Evolutionary conservation across 768 basidiomycete genomes (phyloP).

Genomic region (Coprinopsis cinerea): DNA sequence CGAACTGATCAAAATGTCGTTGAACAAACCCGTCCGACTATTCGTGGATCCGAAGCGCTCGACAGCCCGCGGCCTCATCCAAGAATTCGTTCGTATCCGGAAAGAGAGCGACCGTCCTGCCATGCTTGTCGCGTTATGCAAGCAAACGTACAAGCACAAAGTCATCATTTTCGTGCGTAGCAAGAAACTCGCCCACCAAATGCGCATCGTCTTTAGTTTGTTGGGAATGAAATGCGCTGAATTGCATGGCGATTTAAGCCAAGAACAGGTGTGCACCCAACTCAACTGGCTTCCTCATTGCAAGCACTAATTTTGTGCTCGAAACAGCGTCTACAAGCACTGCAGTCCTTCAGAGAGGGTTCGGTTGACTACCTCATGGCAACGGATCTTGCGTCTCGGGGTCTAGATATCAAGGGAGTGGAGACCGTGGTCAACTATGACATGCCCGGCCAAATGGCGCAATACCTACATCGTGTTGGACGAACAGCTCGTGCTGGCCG

Average conservation of each 20-base stretch:
- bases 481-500: slow-evolving; percentile 94
- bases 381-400: slow-evolving; percentile 91
- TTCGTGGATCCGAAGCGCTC: slow-evolving; percentile 93
- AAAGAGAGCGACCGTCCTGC: slow-evolving; percentile 75
- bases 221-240: slow-evolving; percentile 89
- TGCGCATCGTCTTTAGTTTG: slow-evolving; percentile 88
- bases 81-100: slow-evolving; percentile 90
- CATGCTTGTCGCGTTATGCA: slow-evolving; percentile 77
- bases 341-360: slow-evolving; percentile 85
- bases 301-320: neutral
- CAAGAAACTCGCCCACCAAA: slow-evolving; percentile 96
- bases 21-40: slow-evolving; percentile 88
- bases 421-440: slow-evolving; percentile 99
- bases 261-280: slow-evolving; percentile 71
- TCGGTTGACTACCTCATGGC: slow-evolving; percentile 90
- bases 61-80: slow-evolving; percentile 79
- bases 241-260: slow-evolving; percentile 90
- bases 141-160: slow-evolving; percentile 75
- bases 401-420: slow-evolving; percentile 95
- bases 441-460: slow-evolving; percentile 89
- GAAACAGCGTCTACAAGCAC: slow-evolving; percentile 77
- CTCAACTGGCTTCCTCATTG: neutral
- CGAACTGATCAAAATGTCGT: slow-evolving; percentile 85
- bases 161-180: slow-evolving; percentile 94
- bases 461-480: slow-evolving; percentile 96